Evolutionary conservation across 495 filamentous ascomycete genomes (phyloP).

Genomic region (Aspergillus wentii): DNA sequence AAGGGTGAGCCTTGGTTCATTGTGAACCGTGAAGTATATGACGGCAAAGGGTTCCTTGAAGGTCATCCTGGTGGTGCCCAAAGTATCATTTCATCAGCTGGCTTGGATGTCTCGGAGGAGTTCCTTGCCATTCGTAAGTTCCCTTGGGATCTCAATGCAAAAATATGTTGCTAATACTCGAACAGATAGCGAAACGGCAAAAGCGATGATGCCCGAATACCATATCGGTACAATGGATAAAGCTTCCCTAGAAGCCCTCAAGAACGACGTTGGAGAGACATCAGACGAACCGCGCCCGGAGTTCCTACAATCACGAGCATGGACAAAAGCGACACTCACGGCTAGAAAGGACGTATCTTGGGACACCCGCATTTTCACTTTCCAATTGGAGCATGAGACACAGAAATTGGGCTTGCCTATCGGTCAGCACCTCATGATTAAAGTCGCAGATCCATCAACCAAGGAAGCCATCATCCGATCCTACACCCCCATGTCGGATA

Average conservation of each 20-base stretch:
- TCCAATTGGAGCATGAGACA: constrained; percentile 66
- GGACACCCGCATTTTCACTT: constrained; percentile 82
- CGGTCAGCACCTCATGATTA: constrained; percentile 88
- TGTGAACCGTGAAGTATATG: constrained; percentile 87
- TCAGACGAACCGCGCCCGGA: constrained; percentile 40
- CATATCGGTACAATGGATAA: constrained; percentile 77
- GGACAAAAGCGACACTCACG: constrained; percentile 64
- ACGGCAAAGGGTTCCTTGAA: constrained; percentile 78
- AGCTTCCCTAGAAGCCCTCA: constrained; percentile 49
- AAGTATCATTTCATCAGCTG: constrained; percentile 81
- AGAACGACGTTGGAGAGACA: constrained; percentile 15
- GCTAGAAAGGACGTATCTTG: constrained; percentile 64
- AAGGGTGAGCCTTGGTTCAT: constrained; percentile 82
- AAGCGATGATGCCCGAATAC: constrained; percentile 84
- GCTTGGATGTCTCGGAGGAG: constrained; percentile 83
- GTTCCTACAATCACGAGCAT: constrained; percentile 69
- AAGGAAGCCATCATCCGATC: constrained; percentile 75
- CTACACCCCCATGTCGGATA: constrained; percentile 83
- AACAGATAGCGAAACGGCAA: constrained; percentile 85
- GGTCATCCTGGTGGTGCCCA: constrained; percentile 86
- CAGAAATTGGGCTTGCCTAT: constrained; percentile 77
- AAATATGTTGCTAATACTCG: constrained; percentile 3
- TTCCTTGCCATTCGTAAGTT: constrained; percentile 90
- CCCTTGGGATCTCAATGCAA: background rate
- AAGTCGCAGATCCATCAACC: constrained; percentile 59